Evolutionary conservation across 192 early-diverging fungal genomes (phyloP), one percentile per base, ranked within the genome.

Genomic region (Linnemannia schmuckeri): DNA sequence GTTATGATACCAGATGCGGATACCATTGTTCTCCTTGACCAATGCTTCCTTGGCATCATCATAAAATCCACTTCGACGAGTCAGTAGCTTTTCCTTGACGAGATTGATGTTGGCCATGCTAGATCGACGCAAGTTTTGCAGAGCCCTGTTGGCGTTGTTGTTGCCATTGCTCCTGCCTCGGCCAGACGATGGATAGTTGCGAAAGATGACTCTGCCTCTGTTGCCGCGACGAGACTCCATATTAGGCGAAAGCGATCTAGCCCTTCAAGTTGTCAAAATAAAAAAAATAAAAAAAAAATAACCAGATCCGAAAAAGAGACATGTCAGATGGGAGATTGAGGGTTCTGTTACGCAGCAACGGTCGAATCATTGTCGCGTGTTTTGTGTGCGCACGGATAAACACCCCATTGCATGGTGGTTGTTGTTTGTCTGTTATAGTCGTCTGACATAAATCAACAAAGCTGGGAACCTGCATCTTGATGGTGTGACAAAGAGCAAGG

Each of bases 1-100:
- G 73, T 92, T 91, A 75, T 94, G 90, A 71, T 89, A 90, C 88
- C 92, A 92, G 18, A 94, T 85, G 70, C 93, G 90, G 42, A 94
- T 82, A 57, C 93, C 92, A 24, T 90, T 87, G 38, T 88, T 89
- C 75, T 93, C 93, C 66, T 89, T 88, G 22, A 92, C 83, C 18
- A 93, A 61, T 17, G 77, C 91, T 75, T 91, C 89, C 40, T 75
- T 82, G 35, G 90, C 90, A 72, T 91, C 91, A 70, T 91, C 91
- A 70, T 93, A 91, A 70, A 41, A 72, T 5, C 88, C 88, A 55
- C 79, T 89, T 41, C 90, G 77, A 44, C 88, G 68, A 17, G 84
- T 71, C 37, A 86, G 47, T 0, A 86, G 42, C 46, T 86, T 86
- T 17, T 86, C 75, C 27, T 74, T 76, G 47, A 86, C 84, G 12